Base-by-base conservation (phyloP, 164 flowering plant species). In the Aristolochia californica region DNA sequence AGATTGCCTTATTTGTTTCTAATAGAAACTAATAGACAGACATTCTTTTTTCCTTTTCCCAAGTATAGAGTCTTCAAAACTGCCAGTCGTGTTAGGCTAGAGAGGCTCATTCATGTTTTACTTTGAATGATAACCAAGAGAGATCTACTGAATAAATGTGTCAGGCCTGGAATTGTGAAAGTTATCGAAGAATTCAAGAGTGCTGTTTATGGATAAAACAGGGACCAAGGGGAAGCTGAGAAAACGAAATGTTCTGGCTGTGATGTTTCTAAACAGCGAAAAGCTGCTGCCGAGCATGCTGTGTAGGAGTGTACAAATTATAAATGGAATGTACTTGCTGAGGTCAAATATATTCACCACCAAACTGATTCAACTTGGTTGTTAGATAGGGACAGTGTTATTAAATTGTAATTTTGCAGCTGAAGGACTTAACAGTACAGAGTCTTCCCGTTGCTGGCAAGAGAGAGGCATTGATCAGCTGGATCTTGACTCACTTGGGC, bases 261-360 rank as follows among this genome's bases (percentile, higher is more conserved):
- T 43, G 85, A 77, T 23, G 72, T 81, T 16, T 72, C 93, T 17
- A 85, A 61, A 62, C 90, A 90, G 64, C 70, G 97, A 43, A 94
- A 90, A 77, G 88, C 81, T 27, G 30, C 53, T 43, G 70, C 81
- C 38, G 97, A 81, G 43, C 65, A 66, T 65, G 91, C 88, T n/a
- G 76, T 61, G 5, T 72, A 69, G 65, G 80, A 66, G 66, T 68
- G 58, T 44, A 74, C 78, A 54, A 70, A 80, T 22, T 87, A 80
- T 62, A 76, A 89, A 58, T 94, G 97, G 97, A 65, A 66, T 30
- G 86, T 80, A 21, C 93, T 94, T 68, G 97, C 91, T 21, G 87
- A 84, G 96, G 97, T 93, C 40, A 72, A 44, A 47, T 25, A 20
- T 26, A 25, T 23, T 34, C 5, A 5, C 26, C 10, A 5, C 11